Evolutionary conservation across 164 flowering plant species (phyloP).

Genomic region (Tetrastigma voinierianum): DNA sequence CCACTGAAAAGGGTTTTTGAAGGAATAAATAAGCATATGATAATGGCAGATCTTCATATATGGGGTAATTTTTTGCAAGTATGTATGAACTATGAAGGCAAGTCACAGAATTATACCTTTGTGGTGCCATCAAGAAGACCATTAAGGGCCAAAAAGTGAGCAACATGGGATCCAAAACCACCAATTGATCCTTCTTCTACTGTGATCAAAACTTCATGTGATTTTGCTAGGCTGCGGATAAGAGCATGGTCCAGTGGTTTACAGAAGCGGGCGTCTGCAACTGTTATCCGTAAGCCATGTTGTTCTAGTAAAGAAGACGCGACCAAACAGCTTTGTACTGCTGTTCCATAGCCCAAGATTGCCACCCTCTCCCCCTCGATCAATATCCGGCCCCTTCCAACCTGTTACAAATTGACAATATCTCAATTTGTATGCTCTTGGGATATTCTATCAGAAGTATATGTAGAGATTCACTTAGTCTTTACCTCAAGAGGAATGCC

Average conservation of each 20-base stretch:
- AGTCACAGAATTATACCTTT: slow-evolving; percentile 48
- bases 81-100: too few relatives aligned
- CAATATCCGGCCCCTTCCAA: slow-evolving; percentile 84
- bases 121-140: slow-evolving; percentile 87
- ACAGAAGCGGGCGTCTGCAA: slow-evolving; percentile 95
- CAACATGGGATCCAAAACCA: slow-evolving; percentile 95
- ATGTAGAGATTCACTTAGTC: neutral
- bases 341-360: slow-evolving; percentile 88
- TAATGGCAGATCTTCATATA: too few relatives aligned
- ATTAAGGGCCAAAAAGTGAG: slow-evolving; percentile 83
- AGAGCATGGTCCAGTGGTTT: slow-evolving; percentile 82
- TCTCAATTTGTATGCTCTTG: too few relatives aligned
- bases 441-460: neutral
- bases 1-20: slow-evolving; percentile 64
- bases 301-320: slow-evolving; percentile 60
- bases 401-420: slow-evolving; percentile 28
- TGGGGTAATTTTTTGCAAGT: too few relatives aligned
- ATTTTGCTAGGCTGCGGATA: slow-evolving; percentile 70
- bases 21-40: neutral
- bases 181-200: slow-evolving; percentile 96
- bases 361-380: slow-evolving; percentile 91
- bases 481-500: slow-evolving; percentile 89
- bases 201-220: slow-evolving; percentile 80
- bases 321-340: slow-evolving; percentile 86
- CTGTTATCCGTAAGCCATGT: slow-evolving; percentile 63